These are phyloP conservation scores for Selenicereus undatus DNA, from an alignment of 148 eudicot genomes.

Conservation along the genomic window DNA sequence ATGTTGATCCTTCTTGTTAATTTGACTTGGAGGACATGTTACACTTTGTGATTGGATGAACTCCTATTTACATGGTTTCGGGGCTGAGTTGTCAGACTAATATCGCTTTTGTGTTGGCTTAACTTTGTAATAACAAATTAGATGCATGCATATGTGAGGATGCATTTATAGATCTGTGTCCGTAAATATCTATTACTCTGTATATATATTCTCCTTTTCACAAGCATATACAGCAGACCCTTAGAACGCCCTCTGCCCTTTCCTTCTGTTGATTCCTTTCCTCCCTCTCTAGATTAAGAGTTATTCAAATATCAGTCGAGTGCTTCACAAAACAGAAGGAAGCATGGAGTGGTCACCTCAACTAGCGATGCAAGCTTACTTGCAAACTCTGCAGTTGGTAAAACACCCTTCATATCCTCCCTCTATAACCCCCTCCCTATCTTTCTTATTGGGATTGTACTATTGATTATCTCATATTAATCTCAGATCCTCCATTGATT, in stretches of 20 bases:
- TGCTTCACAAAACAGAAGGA: background rate
- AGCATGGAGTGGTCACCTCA: slow-evolving; percentile 32
- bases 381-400: slow-evolving; percentile 38
- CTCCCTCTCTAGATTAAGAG: background rate
- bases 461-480: too few relatives aligned
- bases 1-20: background rate
- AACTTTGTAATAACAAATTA: background rate
- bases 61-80: background rate
- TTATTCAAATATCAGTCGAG: background rate
- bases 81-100: background rate
- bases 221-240: background rate
- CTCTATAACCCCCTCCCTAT: background rate
- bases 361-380: slow-evolving; percentile 31
- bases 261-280: too few relatives aligned
- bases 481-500: too few relatives aligned
- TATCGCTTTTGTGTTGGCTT: background rate
- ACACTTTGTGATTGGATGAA: background rate
- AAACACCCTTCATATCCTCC: background rate
- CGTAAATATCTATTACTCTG: background rate
- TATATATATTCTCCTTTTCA: background rate
- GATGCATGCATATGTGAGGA: background rate
- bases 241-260: too few relatives aligned
- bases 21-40: background rate
- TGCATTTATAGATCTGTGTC: background rate
- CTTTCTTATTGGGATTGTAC: too few relatives aligned